Evolutionary conservation across 768 basidiomycete genomes (phyloP), one percentile per base, ranked within the genome.

Genomic region (Podaxis pistillaris): DNA sequence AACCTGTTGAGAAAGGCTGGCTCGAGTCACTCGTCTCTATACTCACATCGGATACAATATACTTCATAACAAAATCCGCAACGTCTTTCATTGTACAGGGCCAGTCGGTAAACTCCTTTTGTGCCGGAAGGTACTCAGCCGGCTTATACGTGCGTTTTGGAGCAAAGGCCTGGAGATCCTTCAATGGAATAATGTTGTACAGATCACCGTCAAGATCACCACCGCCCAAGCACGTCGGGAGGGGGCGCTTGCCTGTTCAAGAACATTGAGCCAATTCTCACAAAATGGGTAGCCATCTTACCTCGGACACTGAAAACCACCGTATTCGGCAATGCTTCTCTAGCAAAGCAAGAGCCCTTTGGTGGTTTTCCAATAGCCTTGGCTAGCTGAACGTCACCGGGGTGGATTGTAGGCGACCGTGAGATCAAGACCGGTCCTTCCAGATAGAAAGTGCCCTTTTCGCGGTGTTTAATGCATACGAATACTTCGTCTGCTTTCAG

Each of bases 191-290:
- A 0, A 86, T 65, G 59, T 84, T 84, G 63, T 84, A 87, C 11
- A 75, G 68, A 60, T 87, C 86, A n/a, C 87, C 88, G 67, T 90
- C 88, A 8, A 89, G 73, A 68, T 90, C 89, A 0, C 88, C 88
- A 2, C 88, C 88, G 2, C 87, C 87, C 0, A 88, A 76, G 61
- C 76, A 85, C 1, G 86, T 84, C 0, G 86, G 81, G 9, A 89
- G 67, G 0, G 89, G 86, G 9, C 88, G 79, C 12, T 70, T 56
- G 6, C 87, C 88, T 88, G 55, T 2, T 55, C 37, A 37, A 38
- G 26, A 52, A 19, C 17, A 56, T 15, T 11, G 38, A 53, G 36
- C 12, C 19, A 40, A 38, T 9, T 28, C 6, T 22, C 37, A 55
- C 22, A 3, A n/a, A 36, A 19, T 47, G 22, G 33, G 36, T 7